These are phyloP conservation scores for Balansia obtecta DNA, from an alignment of 2,329 filamentous ascomycete genomes.

Conservation along the genomic window DNA sequence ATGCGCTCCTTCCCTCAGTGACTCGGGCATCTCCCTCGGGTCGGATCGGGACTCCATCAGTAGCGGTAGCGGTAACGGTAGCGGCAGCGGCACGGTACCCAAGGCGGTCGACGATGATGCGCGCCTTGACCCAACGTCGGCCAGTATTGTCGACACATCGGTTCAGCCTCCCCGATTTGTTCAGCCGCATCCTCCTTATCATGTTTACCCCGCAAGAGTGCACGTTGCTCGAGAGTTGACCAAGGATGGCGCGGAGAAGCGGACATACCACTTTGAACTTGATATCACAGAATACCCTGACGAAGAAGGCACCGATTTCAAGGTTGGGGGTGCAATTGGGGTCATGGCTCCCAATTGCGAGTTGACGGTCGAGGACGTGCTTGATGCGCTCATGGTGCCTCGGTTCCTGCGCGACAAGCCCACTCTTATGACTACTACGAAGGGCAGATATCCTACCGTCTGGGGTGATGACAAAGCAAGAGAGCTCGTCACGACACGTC, in stretches of 20 bases:
- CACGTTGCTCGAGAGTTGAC: constrained; percentile 80
- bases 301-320: constrained; percentile 80
- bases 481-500: constrained; percentile 77
- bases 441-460: constrained; percentile 89
- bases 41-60: constrained; percentile 17
- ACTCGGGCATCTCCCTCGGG: constrained; percentile 35
- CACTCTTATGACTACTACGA: constrained; percentile 63
- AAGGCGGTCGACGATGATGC: constrained; percentile 12
- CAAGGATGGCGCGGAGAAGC: constrained; percentile 79
- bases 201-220: constrained; percentile 82
- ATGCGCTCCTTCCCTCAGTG: constrained; percentile 28
- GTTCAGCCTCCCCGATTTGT: constrained; percentile 79
- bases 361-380: constrained; percentile 65
- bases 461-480: constrained; percentile 86
- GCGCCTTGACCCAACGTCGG: constrained; percentile 9
- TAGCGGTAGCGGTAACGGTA: no score
- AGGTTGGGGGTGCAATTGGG: constrained; percentile 90
- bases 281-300: constrained; percentile 90
- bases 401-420: constrained; percentile 75
- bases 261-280: constrained; percentile 94
- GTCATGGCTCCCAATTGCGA: constrained; percentile 80
- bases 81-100: constrained; percentile 19
- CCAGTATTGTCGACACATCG: constrained; percentile 39
- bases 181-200: constrained; percentile 85
- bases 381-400: constrained; percentile 72